Evolutionary conservation across 2,329 filamentous ascomycete species (phyloP).

Genomic region (Cordyceps farinosa): DNA sequence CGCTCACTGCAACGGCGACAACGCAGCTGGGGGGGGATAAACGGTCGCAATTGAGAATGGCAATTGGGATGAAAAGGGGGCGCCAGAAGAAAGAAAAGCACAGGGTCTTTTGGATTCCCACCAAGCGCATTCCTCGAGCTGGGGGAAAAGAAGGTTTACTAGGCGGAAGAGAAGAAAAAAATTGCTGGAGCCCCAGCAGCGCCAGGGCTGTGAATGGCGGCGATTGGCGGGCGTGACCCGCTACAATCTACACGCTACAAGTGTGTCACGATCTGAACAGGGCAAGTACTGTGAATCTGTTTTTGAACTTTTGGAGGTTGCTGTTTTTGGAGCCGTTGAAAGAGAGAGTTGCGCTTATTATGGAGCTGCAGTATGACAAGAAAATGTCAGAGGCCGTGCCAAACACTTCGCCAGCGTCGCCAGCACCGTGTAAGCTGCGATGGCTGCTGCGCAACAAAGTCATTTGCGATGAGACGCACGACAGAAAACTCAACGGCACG

Average conservation of each 20-base stretch:
- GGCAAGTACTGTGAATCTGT: too few relatives aligned
- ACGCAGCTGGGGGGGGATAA: background rate
- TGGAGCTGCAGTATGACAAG: too few relatives aligned
- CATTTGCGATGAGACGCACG: too few relatives aligned
- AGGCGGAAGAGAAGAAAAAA: background rate
- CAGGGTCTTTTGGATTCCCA: background rate
- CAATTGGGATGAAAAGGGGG: background rate
- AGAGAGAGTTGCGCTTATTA: too few relatives aligned
- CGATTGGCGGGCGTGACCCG: conserved; percentile 2
- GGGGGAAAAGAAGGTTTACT: background rate
- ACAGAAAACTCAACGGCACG: too few relatives aligned
- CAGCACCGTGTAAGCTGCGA: too few relatives aligned
- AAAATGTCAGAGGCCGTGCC: too few relatives aligned
- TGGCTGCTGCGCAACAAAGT: too few relatives aligned
- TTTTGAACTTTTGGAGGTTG: too few relatives aligned
- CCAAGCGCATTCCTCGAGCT: background rate
- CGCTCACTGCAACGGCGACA: background rate
- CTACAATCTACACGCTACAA: background rate
- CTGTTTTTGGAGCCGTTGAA: too few relatives aligned
- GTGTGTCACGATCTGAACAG: background rate
- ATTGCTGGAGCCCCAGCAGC: background rate
- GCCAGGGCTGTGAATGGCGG: background rate
- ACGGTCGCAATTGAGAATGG: background rate
- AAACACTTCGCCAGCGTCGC: too few relatives aligned
- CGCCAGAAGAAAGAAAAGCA: background rate